Evolutionary conservation across 331 rosid species (phyloP).

Genomic region (Pyracantha coccinea): DNA sequence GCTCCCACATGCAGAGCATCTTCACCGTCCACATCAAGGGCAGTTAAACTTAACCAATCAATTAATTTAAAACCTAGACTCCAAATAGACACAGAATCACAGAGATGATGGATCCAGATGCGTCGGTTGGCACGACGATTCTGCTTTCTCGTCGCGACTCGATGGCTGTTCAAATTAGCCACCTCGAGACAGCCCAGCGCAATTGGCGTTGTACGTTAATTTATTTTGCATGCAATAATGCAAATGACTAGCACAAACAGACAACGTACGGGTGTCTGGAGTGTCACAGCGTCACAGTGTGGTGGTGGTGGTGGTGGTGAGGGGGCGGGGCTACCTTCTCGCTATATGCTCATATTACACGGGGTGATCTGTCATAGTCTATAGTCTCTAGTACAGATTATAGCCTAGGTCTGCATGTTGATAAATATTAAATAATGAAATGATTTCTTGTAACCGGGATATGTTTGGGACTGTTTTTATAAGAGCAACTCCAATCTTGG

Average conservation of each 20-base stretch:
- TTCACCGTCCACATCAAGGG: neutral
- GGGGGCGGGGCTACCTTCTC: neutral
- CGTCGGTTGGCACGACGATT: neutral
- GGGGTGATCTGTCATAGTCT: neutral
- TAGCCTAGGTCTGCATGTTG: too few relatives aligned
- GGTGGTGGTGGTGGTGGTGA: neutral
- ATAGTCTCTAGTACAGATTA: too few relatives aligned
- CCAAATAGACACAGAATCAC: neutral
- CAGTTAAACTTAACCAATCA: neutral
- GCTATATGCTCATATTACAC: neutral
- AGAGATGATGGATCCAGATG: neutral
- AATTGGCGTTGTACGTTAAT: neutral
- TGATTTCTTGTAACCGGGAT: too few relatives aligned
- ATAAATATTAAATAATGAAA: too few relatives aligned
- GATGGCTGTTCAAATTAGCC: neutral
- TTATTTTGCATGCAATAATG: neutral
- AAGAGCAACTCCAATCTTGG: too few relatives aligned
- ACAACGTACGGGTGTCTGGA: neutral
- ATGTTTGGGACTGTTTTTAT: too few relatives aligned
- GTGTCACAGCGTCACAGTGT: neutral
- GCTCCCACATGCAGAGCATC: neutral
- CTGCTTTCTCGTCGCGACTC: neutral
- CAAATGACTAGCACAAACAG: neutral
- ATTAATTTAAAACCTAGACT: too few relatives aligned
- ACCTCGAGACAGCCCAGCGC: neutral